Evolutionary conservation across 768 basidiomycete genomes (phyloP).

Genomic region (Leccinum aurantiacum): DNA sequence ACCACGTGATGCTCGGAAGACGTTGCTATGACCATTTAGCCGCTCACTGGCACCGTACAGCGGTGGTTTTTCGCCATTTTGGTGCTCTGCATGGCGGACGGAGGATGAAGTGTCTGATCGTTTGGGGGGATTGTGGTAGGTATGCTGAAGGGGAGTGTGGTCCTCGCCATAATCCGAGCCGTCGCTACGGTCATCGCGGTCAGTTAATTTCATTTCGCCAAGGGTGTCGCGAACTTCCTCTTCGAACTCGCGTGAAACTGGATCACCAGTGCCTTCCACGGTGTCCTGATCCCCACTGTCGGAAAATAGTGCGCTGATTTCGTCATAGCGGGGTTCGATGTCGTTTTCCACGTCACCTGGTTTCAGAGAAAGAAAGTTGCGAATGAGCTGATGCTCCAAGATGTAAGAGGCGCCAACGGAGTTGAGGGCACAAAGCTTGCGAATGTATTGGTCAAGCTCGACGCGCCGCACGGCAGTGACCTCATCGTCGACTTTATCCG

Average conservation of each 20-base stretch:
- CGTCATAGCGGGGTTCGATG: conserved; percentile 55
- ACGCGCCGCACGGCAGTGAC: conserved; percentile 76
- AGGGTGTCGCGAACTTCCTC: conserved; percentile 51
- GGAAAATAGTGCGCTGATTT: conserved; percentile 55
- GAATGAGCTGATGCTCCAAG: conserved; percentile 74
- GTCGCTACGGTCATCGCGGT: conserved; percentile 53
- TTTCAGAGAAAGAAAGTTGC: conserved; percentile 80
- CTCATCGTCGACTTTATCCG: conserved; percentile 76
- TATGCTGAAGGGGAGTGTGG: conserved; percentile 33
- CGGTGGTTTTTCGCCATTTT: conserved; percentile 31
- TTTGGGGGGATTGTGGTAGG: conserved; percentile 43
- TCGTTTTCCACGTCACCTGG: conserved; percentile 82
- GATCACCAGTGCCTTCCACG: conserved; percentile 28
- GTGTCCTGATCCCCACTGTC: conserved; percentile 38
- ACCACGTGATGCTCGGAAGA: conserved; percentile 30
- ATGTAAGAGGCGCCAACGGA: conserved; percentile 71
- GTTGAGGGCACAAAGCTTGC: conserved; percentile 73
- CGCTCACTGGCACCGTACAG: conserved; percentile 31
- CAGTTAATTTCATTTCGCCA: conserved; percentile 46
- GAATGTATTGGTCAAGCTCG: conserved; percentile 89
- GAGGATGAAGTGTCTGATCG: conserved; percentile 52
- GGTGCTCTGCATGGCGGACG: conserved; percentile 32
- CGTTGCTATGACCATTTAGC: conserved; percentile 17
- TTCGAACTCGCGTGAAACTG: conserved; percentile 37
- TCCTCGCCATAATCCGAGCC: conserved; percentile 68